These are phyloP conservation scores for Fraxinus angustifolia DNA, from an alignment of 305 asterid species.

Conservation along the genomic window DNA sequence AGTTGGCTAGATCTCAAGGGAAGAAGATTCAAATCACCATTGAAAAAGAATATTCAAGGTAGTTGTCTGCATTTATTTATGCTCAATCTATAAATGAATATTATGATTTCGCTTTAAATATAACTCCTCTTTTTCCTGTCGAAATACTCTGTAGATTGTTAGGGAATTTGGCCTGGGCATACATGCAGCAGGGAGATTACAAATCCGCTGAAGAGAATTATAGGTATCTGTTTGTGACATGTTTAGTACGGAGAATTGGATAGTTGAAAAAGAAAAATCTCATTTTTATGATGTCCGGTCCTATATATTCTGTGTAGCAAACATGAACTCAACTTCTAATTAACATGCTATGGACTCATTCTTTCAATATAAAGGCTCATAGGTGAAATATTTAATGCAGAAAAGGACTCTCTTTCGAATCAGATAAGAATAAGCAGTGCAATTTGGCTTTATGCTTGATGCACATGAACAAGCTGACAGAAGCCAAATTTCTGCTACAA, in stretches of 20 bases:
- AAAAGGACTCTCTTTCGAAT: constrained; percentile 74
- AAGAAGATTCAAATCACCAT: constrained; percentile 63
- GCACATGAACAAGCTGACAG: constrained; percentile 62
- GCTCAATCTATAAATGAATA: background rate
- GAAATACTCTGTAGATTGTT: constrained; percentile 49
- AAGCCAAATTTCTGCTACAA: constrained; percentile 80
- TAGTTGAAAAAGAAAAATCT: background rate
- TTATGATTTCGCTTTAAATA: background rate
- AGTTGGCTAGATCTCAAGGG: constrained; percentile 86
- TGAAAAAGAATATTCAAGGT: constrained; percentile 90
- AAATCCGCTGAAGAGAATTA: constrained; percentile 73
- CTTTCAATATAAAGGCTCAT: background rate
- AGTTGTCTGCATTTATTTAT: background rate
- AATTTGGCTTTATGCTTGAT: constrained; percentile 84
- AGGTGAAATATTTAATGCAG: constrained; percentile 36
- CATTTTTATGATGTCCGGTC: background rate
- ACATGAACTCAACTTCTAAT: background rate
- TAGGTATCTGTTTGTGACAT: constrained; percentile 38
- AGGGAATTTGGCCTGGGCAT: constrained; percentile 93
- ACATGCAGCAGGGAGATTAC: constrained; percentile 66
- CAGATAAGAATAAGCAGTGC: constrained; percentile 88
- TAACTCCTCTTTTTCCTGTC: constrained; percentile 12
- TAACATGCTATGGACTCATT: background rate
- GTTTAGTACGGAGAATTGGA: background rate
- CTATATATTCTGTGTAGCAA: background rate